Evolutionary conservation across 257 asterid species (phyloP).

Genomic region (Scutellaria galericulata): DNA sequence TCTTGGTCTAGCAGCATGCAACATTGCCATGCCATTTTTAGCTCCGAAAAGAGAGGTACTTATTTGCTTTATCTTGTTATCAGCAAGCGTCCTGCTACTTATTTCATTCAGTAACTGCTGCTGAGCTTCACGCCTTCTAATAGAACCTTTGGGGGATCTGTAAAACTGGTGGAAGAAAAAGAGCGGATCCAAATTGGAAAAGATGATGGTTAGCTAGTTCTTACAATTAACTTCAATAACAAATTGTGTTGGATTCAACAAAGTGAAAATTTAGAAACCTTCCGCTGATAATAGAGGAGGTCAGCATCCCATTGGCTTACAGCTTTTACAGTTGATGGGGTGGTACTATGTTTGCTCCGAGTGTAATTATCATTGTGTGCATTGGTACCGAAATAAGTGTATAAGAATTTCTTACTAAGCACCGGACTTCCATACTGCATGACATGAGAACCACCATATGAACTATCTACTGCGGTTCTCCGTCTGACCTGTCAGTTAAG

Average conservation of each 20-base stretch:
- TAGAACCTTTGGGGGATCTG: conserved; percentile 32
- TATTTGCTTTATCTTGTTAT: conserved; percentile 23
- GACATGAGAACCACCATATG: conserved; percentile 56
- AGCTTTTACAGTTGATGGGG: conserved; percentile 39
- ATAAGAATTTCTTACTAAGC: conserved; percentile 41
- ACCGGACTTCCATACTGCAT: conserved; percentile 59
- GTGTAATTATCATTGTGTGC: conserved; percentile 51
- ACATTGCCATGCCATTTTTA: conserved; percentile 5
- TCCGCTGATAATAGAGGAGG: conserved; percentile 60
- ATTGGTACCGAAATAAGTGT: conserved; percentile 52
- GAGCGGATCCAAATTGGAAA: background rate
- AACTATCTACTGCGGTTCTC: conserved; percentile 48
- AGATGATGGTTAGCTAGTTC: background rate
- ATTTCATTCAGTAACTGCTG: conserved; percentile 30
- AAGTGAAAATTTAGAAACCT: conserved; percentile 40
- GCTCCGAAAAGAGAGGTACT: conserved; percentile 13
- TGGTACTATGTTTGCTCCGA: conserved; percentile 37
- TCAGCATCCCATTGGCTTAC: conserved; percentile 73
- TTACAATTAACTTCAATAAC: background rate
- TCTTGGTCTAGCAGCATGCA: conserved; percentile 26
- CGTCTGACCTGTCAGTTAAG: conserved; percentile 45
- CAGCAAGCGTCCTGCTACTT: conserved; percentile 32
- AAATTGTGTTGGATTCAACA: background rate
- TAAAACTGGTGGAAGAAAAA: conserved; percentile 24
- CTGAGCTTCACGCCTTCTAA: conserved; percentile 27